phyloP scores from a whole-genome alignment of 225 moss, liverwort and hornwort species.

The Thuidium tamariscinum region DNA sequence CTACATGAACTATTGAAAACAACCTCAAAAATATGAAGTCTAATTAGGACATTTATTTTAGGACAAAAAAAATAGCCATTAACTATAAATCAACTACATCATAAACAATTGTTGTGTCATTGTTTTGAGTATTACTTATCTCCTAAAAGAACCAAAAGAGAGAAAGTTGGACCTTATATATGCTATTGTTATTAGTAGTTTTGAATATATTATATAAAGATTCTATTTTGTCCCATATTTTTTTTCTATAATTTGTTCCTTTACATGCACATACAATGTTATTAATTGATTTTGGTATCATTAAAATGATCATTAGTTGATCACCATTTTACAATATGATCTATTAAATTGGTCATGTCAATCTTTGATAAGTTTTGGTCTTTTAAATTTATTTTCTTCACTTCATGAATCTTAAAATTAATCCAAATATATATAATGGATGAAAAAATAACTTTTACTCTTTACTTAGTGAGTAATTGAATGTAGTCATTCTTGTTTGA shows the following conservation, averaged over 20 bases:
- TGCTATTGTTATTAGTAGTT: not conserved
- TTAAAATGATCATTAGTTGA: not conserved
- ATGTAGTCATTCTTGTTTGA: not conserved
- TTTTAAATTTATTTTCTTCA: not conserved
- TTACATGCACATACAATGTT: not conserved
- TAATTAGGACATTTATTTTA: not conserved
- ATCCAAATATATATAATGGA: not conserved
- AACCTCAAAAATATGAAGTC: not conserved
- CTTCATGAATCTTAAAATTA: not conserved
- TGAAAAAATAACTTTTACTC: too few relatives aligned
- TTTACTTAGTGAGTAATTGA: too few relatives aligned
- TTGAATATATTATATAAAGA: not conserved
- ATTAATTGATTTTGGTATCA: not conserved
- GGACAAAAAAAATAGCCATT: accelerated
- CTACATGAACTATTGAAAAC: not conserved
- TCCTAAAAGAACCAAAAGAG: accelerated
- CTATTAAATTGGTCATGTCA: not conserved
- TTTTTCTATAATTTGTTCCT: too few relatives aligned
- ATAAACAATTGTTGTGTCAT: not conserved
- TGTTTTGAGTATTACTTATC: not conserved
- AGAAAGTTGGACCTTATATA: accelerated
- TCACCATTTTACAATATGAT: not conserved
- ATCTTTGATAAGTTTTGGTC: not conserved
- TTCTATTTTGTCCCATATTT: not conserved
- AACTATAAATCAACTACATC: not conserved